Evolutionary conservation across 2,329 filamentous ascomycete genomes (phyloP).

Genomic region (Microcyclosporella mali): DNA sequence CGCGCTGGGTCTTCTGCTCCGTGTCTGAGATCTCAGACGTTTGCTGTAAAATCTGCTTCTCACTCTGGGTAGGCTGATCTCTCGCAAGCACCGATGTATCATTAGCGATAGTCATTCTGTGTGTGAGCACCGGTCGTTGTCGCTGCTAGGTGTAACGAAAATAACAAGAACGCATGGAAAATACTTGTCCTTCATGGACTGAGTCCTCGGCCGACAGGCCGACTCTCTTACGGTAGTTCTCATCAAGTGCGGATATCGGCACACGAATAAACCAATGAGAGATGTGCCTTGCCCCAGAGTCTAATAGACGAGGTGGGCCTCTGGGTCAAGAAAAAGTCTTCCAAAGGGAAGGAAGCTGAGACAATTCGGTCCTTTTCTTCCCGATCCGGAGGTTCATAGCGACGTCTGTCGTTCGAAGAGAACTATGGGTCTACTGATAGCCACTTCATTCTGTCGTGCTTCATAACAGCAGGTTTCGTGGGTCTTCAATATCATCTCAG

Average conservation of each 20-base stretch:
- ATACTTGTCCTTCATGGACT: background rate
- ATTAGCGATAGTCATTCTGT: background rate
- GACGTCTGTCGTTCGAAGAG: too few relatives aligned
- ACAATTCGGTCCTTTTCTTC: too few relatives aligned
- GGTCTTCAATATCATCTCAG: too few relatives aligned
- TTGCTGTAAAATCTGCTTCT: conserved; percentile 8
- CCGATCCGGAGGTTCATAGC: too few relatives aligned
- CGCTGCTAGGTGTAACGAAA: background rate
- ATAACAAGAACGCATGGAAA: background rate
- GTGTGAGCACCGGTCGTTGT: background rate
- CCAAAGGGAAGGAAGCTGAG: too few relatives aligned
- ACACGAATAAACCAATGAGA: background rate
- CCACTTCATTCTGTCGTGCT: too few relatives aligned
- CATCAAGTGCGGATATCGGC: background rate
- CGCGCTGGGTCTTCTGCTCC: background rate
- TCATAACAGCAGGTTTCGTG: too few relatives aligned
- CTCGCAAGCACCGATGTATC: background rate
- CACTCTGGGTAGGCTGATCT: background rate
- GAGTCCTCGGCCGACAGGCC: background rate
- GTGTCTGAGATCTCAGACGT: conserved; percentile 2
- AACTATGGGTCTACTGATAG: too few relatives aligned
- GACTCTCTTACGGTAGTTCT: background rate
- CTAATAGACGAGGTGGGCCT: too few relatives aligned
- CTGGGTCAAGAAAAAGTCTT: too few relatives aligned
- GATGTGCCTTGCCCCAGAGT: background rate